phyloP scores from a whole-genome alignment of 2,329 filamentous ascomycete species.

The Sporothrix protearum region DNA sequence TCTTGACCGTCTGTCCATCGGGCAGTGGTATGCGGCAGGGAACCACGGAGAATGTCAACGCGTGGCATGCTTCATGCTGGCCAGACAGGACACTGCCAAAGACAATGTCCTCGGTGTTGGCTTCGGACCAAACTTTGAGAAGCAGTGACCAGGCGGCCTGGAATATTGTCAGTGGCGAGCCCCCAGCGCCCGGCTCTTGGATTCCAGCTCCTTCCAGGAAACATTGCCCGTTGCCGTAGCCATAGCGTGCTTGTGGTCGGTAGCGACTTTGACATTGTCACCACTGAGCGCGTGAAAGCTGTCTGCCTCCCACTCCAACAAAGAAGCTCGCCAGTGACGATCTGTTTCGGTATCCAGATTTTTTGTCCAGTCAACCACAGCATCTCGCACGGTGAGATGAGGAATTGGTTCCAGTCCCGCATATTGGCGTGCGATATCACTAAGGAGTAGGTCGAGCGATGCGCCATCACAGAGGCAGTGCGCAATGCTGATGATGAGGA shows the following conservation, averaged over 20 bases:
- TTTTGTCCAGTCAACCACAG: background rate
- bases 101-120: conserved; percentile 35
- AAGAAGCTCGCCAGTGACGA: conserved; percentile 19
- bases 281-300: conserved; percentile 30
- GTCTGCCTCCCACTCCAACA: conserved; percentile 30
- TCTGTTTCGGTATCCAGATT: conserved; percentile 25
- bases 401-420: conserved; percentile 26
- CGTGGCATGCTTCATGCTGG: conserved; percentile 32
- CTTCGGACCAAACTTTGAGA: conserved; percentile 35
- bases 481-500: conserved; percentile 31
- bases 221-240: background rate
- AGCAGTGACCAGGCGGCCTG: conserved; percentile 39
- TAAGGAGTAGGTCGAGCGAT: conserved; percentile 36
- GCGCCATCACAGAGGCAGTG: conserved; percentile 40
- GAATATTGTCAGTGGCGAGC: conserved; percentile 36
- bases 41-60: conserved; percentile 37
- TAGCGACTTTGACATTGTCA: conserved; percentile 24
- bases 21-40: conserved; percentile 34
- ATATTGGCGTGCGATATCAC: conserved; percentile 33
- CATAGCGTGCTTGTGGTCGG: conserved; percentile 11
- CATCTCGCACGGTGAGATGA: conserved; percentile 23
- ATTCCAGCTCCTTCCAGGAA: background rate
- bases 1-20: background rate
- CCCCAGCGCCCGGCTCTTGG: conserved; percentile 29
- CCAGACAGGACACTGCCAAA: conserved; percentile 38